Percentiles rank a stretch among this genome's conserved stretches.
Conservation (phyloP, 1,284 basidiomycete species). For the Leccinum pachyderme region DNA sequence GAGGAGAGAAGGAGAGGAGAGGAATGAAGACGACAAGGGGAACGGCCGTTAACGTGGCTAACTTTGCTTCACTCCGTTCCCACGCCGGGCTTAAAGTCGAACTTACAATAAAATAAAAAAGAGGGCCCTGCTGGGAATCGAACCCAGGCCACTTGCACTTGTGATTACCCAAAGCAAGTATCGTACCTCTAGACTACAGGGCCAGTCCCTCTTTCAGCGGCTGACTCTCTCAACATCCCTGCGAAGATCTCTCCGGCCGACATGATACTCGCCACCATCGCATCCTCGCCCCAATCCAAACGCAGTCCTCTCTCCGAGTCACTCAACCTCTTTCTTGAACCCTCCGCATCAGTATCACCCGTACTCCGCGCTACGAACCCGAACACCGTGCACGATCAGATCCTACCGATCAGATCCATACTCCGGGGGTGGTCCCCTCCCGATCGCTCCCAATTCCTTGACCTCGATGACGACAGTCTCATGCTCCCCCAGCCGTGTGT, state of each 20-base stretch:
- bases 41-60: conserved; percentile 25
- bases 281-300: conserved; percentile 1
- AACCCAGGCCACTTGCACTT: conserved; percentile 51
- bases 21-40: conserved; percentile 16
- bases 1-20: conserved; percentile 12
- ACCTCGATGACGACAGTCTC: conserved; percentile 23
- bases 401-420: neutral
- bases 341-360: neutral
- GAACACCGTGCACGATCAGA: neutral
- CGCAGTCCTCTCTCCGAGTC: conserved; percentile 5
- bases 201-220: conserved; percentile 12
- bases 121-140: conserved; percentile 46
- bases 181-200: conserved; percentile 51
- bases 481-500: conserved; percentile 4
- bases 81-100: conserved; percentile 16
- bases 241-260: conserved; percentile 13
- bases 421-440: conserved; percentile 29
- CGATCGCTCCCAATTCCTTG: conserved; percentile 25
- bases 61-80: conserved; percentile 19
- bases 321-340: neutral
- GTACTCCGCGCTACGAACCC: neutral
- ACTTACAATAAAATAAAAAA: too few species aligned
- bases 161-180: conserved; percentile 46
- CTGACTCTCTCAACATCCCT: too few species aligned
- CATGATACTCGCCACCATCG: conserved; percentile 17